Evolutionary conservation across 2,329 filamentous ascomycete genomes (phyloP).

Genomic region (Colletotrichum sp.): DNA sequence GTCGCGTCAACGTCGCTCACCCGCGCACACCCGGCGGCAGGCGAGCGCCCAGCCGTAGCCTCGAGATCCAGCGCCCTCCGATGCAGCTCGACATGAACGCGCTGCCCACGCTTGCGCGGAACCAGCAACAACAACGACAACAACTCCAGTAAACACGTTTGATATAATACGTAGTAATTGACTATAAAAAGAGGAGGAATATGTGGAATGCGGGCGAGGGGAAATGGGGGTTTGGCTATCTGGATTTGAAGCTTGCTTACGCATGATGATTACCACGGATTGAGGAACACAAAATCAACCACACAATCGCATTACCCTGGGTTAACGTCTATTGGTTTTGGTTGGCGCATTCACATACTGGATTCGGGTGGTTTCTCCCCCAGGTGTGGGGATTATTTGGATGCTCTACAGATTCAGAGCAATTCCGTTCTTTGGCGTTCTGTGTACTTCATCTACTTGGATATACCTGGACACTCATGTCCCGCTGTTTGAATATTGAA

Average conservation of each 20-base stretch:
- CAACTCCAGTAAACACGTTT: neutral
- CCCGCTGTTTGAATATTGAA: slow-evolving; percentile 9
- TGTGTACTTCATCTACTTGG: neutral
- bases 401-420: neutral
- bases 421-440: neutral
- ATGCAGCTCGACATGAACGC: slow-evolving; percentile 36
- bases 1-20: slow-evolving; percentile 63
- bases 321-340: neutral
- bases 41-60: slow-evolving; percentile 59
- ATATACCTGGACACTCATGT: slow-evolving; percentile 19
- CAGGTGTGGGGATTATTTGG: neutral
- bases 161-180: neutral
- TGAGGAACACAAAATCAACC: neutral
- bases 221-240: neutral
- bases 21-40: slow-evolving; percentile 60
- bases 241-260: neutral
- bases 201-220: neutral
- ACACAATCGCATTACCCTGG: neutral
- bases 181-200: neutral
- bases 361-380: neutral
- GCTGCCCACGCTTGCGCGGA: neutral
- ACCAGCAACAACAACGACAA: neutral
- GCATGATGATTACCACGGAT: neutral
- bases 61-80: slow-evolving; percentile 56
- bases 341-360: slow-evolving; percentile 3